Base-by-base conservation (phyloP, 169 alveolate species). In the Eimeria necatrix region DNA sequence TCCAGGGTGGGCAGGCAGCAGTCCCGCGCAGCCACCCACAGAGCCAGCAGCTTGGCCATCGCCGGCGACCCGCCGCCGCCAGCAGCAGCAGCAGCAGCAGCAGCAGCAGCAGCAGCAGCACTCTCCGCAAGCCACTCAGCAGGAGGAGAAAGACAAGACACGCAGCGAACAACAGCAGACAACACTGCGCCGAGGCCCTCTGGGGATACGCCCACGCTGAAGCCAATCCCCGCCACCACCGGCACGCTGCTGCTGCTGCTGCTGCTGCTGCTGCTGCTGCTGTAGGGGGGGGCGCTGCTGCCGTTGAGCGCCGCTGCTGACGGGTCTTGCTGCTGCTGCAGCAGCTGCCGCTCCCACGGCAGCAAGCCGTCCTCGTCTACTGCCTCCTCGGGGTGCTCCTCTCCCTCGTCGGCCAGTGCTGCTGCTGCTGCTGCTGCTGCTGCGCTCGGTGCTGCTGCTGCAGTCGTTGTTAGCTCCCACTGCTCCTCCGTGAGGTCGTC, bases 231-330 rank as follows among this genome's bases (percentile, higher is more conserved):
- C 4, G 88, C 49, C 14, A 78, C 48, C 3, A 78, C 70, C 4
- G 88, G 88, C 48, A 78, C 88, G 41, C 41, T 53, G 90, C 90
- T 53, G 74, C 74, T 52, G 90, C 74, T 53, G 90, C 73, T 81
- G 71, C 53, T 52, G 90, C 41, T 81, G 90, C 90, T 53, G 90
- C 74, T 53, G 53, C 90, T 52, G 90, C 70, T 53, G 74, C 18
- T 53, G 26, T 7, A 4, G 90, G 61, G 24, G 56, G 61, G 7
- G 56, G 61, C 12, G 64, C 86, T 46, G 64, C 32, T 16, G 64
- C 4, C 12, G 20, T 12, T 76, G 64, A 49, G n/a, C n/a, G 90
- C 90, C 4, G 49, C 90, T n/a, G 74, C 74, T 53, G 90, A 61
- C 49, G 53, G 32, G 22, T 78, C 88, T 46, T 68, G 78, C 78